Conservation (phyloP, 305 asterid genomes). For the Fraxinus latifolia region DNA sequence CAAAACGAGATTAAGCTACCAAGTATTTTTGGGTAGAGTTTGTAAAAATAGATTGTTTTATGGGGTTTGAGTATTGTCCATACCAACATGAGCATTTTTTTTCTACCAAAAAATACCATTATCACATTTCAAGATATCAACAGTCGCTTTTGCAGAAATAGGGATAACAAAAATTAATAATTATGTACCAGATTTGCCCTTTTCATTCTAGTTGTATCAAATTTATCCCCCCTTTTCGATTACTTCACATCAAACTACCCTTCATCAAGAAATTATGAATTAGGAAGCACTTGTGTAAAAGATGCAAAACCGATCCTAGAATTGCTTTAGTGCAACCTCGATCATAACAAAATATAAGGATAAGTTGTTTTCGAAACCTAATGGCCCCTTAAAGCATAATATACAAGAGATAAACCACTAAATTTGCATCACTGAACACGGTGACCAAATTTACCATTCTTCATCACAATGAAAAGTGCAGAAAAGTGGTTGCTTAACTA, state of each 20-base stretch:
- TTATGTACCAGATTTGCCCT: background rate
- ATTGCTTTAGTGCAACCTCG: constrained; percentile 8
- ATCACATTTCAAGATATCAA: background rate
- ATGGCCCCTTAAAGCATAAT: constrained; percentile 22
- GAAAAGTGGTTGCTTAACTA: constrained; percentile 32
- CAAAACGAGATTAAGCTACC: background rate
- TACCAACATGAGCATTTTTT: background rate
- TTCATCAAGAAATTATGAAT: background rate
- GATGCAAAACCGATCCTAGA: background rate
- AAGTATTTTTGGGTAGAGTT: background rate
- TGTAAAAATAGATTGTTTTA: background rate
- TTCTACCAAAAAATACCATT: background rate
- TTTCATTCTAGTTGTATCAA: background rate
- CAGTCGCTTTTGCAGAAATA: background rate
- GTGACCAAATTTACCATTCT: constrained; percentile 3
- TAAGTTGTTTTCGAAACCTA: constrained; percentile 5
- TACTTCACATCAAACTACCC: background rate
- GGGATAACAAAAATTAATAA: background rate
- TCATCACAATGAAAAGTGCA: constrained; percentile 21
- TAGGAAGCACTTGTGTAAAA: background rate
- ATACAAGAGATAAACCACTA: constrained; percentile 14
- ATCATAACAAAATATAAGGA: constrained; percentile 11
- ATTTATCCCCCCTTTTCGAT: background rate
- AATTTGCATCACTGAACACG: constrained; percentile 12
- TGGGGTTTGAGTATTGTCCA: background rate